Base-by-base conservation (phyloP, 306 rosid species). In the Prunus armeniaca region DNA sequence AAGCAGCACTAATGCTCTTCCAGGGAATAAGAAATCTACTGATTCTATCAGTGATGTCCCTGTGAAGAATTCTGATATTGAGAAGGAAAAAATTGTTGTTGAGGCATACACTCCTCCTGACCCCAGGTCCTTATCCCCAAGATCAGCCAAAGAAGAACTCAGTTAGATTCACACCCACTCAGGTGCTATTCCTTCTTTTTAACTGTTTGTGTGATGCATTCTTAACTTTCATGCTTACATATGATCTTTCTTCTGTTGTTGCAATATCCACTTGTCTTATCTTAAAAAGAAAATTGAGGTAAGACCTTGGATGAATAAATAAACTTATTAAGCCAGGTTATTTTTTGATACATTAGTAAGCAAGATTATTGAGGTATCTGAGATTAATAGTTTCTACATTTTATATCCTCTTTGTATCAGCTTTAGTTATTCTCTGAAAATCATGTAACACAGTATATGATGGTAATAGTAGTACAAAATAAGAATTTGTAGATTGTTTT, bases 41-140 rank as follows among this genome's bases (percentile, higher is more conserved):
- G 88, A 78, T 80, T 81, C 81, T 73, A 49, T 76, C 64, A 85
- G 83, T 75, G 85, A 71, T 73, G 81, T 51, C 61, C 69, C 75
- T 50, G 63, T 38, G 80, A 84, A 27, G 46, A 88, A 85, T 86
- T 86, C 82, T 12, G 80, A 77, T 84, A 27, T 51, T 77, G 83
- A 73, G 88, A 90, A 84, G 83, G 92, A 95, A 80, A 70, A 82
- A 63, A 87, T 95, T 54, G 38, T 81, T 63, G 86, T 95, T 55
- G 97, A 95, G 90, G 86, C 92, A 47, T 92, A 95, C 76, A 91
- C 93, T 32, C 97, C 97, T 61, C 97, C 96, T 64, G 97, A 92
- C 75, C 75, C 96, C 97, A 6, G 99, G 97, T 67, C 99, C 99
- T 74, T 92, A 95, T 88, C 99, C 99, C 78, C 97, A 95, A 82